These are phyloP conservation scores for Penicillium bovifimosum DNA, from an alignment of 495 filamentous ascomycete species.

Conservation along the genomic window DNA sequence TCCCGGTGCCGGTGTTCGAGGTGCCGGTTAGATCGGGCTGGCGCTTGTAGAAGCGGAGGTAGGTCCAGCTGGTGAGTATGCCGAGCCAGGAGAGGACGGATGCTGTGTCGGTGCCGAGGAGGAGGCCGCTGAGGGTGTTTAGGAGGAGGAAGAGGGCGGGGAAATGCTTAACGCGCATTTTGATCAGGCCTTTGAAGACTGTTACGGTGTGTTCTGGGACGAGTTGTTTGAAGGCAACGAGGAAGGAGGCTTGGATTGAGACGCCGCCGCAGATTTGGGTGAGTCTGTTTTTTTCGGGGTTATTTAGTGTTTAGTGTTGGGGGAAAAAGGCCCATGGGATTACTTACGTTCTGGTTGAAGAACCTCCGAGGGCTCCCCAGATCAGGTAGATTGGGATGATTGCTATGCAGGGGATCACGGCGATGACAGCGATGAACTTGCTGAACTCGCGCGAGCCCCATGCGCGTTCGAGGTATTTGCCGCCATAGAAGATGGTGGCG, in stretches of 20 bases:
- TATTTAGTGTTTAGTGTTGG: slow-evolving; percentile 22
- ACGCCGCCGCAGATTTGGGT: slow-evolving; percentile 83
- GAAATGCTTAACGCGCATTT: slow-evolving; percentile 89
- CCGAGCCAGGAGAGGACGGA: slow-evolving; percentile 75
- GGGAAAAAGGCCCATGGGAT: not conserved
- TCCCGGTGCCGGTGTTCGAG: slow-evolving; percentile 45
- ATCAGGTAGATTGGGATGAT: slow-evolving; percentile 67
- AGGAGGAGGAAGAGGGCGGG: slow-evolving; percentile 83
- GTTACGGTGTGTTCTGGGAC: slow-evolving; percentile 98
- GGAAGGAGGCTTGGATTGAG: slow-evolving; percentile 84
- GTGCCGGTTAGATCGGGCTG: slow-evolving; percentile 57
- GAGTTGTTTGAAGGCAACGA: slow-evolving; percentile 97
- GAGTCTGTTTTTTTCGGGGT: slow-evolving; percentile 42
- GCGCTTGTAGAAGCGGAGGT: slow-evolving; percentile 92
- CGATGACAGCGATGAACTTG: slow-evolving; percentile 77
- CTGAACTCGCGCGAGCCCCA: slow-evolving; percentile 92
- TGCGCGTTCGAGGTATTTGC: slow-evolving; percentile 90
- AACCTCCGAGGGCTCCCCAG: slow-evolving; percentile 64
- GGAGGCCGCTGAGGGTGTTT: slow-evolving; percentile 67
- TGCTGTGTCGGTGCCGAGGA: slow-evolving; percentile 80
- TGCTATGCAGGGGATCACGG: slow-evolving; percentile 73
- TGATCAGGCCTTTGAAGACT: slow-evolving; percentile 78
- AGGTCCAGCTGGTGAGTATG: slow-evolving; percentile 87
- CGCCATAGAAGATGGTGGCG: slow-evolving; percentile 83
- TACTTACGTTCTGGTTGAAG: slow-evolving; percentile 64